A percentile compares a stretch with the other conserved stretches of the same genome.
Conservation (phyloP, 176 grass and related monocot genomes). For the Rhynchospora pubera region DNA sequence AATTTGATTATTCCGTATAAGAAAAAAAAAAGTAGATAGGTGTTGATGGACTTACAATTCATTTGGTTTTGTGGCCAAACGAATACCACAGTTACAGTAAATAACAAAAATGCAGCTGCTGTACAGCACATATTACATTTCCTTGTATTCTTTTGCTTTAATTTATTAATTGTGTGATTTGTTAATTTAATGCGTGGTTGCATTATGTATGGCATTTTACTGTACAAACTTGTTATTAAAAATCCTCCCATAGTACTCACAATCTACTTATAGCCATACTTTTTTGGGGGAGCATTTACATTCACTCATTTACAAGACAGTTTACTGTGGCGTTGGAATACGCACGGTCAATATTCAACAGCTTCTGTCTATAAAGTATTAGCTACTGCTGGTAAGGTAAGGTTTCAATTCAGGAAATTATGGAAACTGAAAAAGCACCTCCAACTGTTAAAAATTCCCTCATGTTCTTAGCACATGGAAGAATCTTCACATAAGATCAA, state of each 20-base stretch:
- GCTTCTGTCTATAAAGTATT: too few relatives aligned
- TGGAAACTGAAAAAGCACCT: too few relatives aligned
- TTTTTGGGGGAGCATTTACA: constrained; percentile 52
- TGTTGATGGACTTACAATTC: neutral
- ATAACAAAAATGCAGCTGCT: neutral
- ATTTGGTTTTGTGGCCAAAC: neutral
- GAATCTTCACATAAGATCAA: too few relatives aligned
- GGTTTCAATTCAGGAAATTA: too few relatives aligned
- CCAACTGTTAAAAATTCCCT: too few relatives aligned
- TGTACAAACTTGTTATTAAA: neutral
- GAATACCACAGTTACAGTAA: neutral
- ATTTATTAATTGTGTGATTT: neutral
- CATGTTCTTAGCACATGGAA: too few relatives aligned
- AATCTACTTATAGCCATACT: constrained; percentile 46
- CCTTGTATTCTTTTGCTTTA: neutral
- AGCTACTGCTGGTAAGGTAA: too few relatives aligned
- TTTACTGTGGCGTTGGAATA: too few relatives aligned
- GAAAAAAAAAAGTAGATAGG: too few relatives aligned
- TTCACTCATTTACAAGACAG: too few relatives aligned
- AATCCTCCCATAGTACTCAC: neutral
- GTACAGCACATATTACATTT: neutral
- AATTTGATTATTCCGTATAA: too few relatives aligned
- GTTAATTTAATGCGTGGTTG: neutral
- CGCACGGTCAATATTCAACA: too few relatives aligned
- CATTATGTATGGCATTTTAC: neutral